These are phyloP conservation scores for Diaporthe longicolla DNA, from an alignment of 2,329 filamentous ascomycete genomes.

Conservation along the genomic window DNA sequence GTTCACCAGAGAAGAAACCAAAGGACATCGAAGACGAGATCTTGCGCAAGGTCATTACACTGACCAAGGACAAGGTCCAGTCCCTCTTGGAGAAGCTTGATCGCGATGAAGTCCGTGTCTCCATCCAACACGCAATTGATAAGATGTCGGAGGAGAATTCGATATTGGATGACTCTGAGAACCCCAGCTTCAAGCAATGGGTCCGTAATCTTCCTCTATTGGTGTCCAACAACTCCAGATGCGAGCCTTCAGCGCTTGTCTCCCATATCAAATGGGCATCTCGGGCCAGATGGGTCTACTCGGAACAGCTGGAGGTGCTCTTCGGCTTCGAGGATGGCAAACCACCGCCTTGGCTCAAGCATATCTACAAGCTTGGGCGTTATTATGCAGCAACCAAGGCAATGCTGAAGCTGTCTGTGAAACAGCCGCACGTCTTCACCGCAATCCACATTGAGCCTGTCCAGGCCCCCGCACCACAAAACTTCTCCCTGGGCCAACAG, in stretches of 20 bases:
- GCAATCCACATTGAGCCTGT: conserved; percentile 45
- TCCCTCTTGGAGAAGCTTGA: not conserved
- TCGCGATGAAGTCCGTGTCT: not conserved
- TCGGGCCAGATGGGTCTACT: conserved; percentile 47
- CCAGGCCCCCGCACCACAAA: not conserved
- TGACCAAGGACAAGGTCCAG: not conserved
- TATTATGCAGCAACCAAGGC: conserved; percentile 48
- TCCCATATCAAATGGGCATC: conserved; percentile 2
- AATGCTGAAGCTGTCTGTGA: conserved; percentile 49
- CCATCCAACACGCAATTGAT: not conserved
- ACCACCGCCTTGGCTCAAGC: conserved; percentile 42
- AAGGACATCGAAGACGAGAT: not conserved
- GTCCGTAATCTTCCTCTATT: not conserved
- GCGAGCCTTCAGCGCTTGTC: not conserved
- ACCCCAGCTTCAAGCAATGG: not conserved
- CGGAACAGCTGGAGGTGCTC: conserved; percentile 44
- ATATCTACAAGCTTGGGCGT: conserved; percentile 49
- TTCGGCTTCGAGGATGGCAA: conserved; percentile 29
- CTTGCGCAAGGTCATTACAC: not conserved
- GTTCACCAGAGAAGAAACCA: not conserved
- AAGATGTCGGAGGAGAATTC: no score
- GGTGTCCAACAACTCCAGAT: not conserved
- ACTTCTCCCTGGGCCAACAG: not conserved
- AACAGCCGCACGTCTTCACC: conserved; percentile 46
- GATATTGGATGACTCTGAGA: not conserved